These are phyloP conservation scores for Penicillium sp. DNA, from an alignment of 2,329 filamentous ascomycete genomes.

Conservation along the genomic window DNA sequence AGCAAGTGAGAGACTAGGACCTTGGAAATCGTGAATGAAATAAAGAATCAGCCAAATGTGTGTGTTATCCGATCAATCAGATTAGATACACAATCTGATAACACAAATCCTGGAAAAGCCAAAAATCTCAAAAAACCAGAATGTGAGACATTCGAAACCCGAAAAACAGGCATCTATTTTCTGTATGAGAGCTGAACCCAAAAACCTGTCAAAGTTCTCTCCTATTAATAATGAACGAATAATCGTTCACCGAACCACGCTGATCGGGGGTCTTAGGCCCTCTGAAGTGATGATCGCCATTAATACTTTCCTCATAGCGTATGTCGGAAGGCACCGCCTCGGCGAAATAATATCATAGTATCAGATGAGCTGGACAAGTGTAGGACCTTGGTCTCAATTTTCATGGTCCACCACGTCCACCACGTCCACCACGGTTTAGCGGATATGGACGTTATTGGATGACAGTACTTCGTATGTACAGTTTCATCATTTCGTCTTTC, in stretches of 20 bases:
- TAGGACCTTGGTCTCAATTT: neutral
- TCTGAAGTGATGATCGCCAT: neutral
- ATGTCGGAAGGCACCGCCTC: neutral
- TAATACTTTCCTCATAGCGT: neutral
- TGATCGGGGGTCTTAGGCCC: neutral
- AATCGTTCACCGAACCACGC: neutral
- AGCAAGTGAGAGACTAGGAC: neutral
- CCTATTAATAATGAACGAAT: neutral
- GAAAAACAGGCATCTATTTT: too few species aligned
- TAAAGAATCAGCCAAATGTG: neutral
- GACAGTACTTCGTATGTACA: neutral
- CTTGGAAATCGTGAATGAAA: neutral
- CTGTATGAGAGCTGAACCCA: too few species aligned
- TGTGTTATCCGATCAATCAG: conserved; percentile 17
- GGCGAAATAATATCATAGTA: neutral
- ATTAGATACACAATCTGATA: conserved; percentile 17
- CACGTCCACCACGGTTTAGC: too few species aligned
- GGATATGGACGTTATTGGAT: neutral
- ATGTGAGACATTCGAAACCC: too few species aligned
- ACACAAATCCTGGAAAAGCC: neutral
- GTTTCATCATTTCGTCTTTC: too few species aligned
- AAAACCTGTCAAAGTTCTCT: too few species aligned
- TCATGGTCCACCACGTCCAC: neutral
- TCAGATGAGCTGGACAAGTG: neutral
- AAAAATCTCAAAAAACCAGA: neutral